Conservation (phyloP, 495 filamentous ascomycete species). For the Xylaria longipes region DNA sequence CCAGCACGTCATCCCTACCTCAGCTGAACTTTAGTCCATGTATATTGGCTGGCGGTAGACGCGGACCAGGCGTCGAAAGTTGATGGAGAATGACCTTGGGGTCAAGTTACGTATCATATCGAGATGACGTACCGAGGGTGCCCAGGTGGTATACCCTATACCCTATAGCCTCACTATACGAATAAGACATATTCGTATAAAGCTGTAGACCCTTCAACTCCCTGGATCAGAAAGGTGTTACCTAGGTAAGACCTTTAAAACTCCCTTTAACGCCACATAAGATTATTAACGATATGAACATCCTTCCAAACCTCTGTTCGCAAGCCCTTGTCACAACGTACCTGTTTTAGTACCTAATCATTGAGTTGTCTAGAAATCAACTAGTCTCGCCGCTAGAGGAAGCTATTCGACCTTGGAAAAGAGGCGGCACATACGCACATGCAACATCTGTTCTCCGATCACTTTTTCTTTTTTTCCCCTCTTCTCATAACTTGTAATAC, state of each 20-base stretch:
- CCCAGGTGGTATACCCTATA: too few species aligned
- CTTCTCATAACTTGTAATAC: not conserved
- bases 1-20: not conserved
- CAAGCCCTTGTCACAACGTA: not conserved
- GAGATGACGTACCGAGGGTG: too few species aligned
- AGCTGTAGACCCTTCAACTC: too few species aligned
- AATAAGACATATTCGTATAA: too few species aligned
- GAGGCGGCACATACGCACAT: not conserved
- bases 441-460: not conserved
- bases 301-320: too few species aligned
- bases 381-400: not conserved
- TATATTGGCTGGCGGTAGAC: not conserved
- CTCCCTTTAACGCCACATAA: too few species aligned
- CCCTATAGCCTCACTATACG: too few species aligned
- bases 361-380: not conserved
- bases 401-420: not conserved
- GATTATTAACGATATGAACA: too few species aligned
- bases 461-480: not conserved
- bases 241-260: too few species aligned
- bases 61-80: not conserved
- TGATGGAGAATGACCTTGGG: not conserved
- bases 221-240: too few species aligned
- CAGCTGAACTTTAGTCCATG: not conserved
- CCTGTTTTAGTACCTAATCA: not conserved
- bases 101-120: too few species aligned